Evolutionary conservation across 257 asterid species (phyloP).

Genomic region (Jaltomata sinuosa): DNA sequence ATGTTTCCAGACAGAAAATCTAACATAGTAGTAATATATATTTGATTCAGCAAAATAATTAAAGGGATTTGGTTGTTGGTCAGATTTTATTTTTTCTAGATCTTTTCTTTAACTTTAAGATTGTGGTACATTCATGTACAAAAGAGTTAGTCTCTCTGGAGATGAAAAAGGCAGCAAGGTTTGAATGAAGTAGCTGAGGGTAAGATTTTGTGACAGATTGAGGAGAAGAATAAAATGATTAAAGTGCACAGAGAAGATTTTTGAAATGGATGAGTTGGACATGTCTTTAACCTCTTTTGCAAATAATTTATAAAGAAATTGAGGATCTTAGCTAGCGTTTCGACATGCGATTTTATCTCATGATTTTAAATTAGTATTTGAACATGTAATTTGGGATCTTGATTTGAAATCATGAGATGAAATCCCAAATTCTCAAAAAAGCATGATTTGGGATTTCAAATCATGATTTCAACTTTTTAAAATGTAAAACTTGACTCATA

Average conservation of each 20-base stretch:
- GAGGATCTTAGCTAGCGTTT: too few relatives aligned
- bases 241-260: not conserved
- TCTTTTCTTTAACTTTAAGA: conserved; percentile 15
- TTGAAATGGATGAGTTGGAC: conserved; percentile 12
- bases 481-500: too few relatives aligned
- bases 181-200: not conserved
- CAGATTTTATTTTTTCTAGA: conserved; percentile 7
- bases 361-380: too few relatives aligned
- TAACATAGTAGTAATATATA: not conserved
- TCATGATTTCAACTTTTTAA: too few relatives aligned
- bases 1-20: conserved; percentile 6
- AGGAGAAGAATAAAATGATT: conserved; percentile 1
- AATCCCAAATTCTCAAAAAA: too few relatives aligned
- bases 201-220: conserved; percentile 12
- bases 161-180: not conserved
- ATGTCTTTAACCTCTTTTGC: conserved; percentile 7
- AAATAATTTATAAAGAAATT: too few relatives aligned
- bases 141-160: not conserved
- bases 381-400: too few relatives aligned
- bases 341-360: too few relatives aligned
- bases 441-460: too few relatives aligned
- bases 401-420: too few relatives aligned
- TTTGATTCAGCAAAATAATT: not conserved
- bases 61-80: conserved; percentile 16
- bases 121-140: not conserved